These are phyloP conservation scores for Diaporthe citri DNA, from an alignment of 2,329 filamentous ascomycete genomes.

Conservation along the genomic window DNA sequence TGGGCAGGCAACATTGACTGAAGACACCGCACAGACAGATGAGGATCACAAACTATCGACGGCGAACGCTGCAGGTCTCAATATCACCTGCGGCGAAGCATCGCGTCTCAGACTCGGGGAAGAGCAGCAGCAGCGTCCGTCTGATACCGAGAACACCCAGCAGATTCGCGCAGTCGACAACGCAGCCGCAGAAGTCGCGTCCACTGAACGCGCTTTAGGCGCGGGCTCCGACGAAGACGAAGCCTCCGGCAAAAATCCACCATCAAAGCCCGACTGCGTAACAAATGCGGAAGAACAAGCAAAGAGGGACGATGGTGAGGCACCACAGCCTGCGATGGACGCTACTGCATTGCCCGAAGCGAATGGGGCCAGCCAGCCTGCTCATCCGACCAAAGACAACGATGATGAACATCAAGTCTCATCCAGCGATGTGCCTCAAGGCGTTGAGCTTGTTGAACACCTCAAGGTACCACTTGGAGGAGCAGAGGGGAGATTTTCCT, in stretches of 20 bases:
- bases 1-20: background rate
- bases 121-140: background rate
- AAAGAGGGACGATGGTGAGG: background rate
- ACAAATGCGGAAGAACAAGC: background rate
- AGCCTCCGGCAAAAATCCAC: background rate
- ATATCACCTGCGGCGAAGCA: background rate
- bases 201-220: background rate
- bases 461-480: background rate
- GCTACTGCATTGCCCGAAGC: too few relatives aligned
- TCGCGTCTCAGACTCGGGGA: fast-evolving
- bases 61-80: background rate
- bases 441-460: background rate
- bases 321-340: background rate
- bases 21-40: background rate
- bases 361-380: too few relatives aligned
- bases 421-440: background rate
- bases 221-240: background rate
- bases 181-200: background rate
- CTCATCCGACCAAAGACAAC: too few relatives aligned
- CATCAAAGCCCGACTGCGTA: background rate
- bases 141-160: background rate
- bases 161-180: background rate
- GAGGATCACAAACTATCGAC: background rate
- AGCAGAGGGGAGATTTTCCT: background rate
- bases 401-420: background rate